Conservation (phyloP, 1,284 basidiomycete species). For the Marasmius tenuissimus region DNA sequence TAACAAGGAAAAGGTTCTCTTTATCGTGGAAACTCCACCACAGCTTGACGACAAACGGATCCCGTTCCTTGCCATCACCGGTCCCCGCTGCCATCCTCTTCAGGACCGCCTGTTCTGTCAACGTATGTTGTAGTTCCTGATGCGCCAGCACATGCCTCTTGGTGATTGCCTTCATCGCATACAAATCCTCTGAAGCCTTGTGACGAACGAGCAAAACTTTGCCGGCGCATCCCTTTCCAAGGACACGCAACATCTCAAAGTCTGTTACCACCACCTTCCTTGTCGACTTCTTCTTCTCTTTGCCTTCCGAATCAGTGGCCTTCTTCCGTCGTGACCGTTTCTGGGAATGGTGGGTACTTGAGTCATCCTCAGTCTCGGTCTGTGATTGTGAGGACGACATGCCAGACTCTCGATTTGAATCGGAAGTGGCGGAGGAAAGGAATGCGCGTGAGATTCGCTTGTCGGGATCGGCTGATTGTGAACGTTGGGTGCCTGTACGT, state of each 20-base stretch:
- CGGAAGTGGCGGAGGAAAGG: conserved; percentile 39
- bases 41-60: conserved; percentile 92
- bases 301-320: conserved; percentile 10
- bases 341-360: conserved; percentile 41
- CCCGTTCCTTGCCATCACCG: conserved; percentile 47
- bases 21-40: conserved; percentile 97
- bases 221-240: conserved; percentile 95
- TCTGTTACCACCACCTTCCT: conserved; percentile 82
- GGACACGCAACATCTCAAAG: conserved; percentile 94
- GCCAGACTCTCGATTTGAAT: conserved; percentile 21
- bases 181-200: conserved; percentile 68
- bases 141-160: conserved; percentile 95
- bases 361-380: conserved; percentile 54
- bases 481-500: conserved; percentile 56
- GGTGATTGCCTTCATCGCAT: conserved; percentile 95
- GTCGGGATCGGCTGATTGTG: conserved; percentile 75
- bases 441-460: conserved; percentile 55
- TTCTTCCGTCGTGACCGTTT: conserved; percentile 6
- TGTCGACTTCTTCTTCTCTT: conserved; percentile 51
- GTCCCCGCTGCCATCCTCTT: conserved; percentile 83
- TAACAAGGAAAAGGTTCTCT: conserved; percentile 90
- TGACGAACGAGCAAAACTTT: conserved; percentile 89
- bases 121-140: conserved; percentile 92
- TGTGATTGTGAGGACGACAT: conserved; percentile 38
- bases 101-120: conserved; percentile 92